Conservation (phyloP, 2,329 filamentous ascomycete genomes). For the Xylaria hypoxylon region DNA sequence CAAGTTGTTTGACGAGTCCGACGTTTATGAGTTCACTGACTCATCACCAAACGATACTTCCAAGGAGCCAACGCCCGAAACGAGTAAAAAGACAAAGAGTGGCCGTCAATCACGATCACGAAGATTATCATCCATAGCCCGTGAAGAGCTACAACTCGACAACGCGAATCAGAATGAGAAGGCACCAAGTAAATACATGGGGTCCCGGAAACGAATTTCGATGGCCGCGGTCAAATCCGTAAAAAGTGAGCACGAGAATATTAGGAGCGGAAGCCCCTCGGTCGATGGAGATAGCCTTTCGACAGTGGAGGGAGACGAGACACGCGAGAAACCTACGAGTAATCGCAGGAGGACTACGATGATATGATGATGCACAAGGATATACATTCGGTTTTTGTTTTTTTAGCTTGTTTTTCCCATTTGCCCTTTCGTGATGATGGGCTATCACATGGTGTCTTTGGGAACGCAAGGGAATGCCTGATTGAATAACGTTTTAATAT, state of each 20-base stretch:
- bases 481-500: slow-evolving; percentile 29
- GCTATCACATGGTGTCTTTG: slow-evolving; percentile 31
- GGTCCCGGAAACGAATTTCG: slow-evolving; percentile 57
- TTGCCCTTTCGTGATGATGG: slow-evolving; percentile 31
- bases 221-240: slow-evolving; percentile 55
- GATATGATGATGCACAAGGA: slow-evolving; percentile 56
- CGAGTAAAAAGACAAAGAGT: slow-evolving; percentile 45
- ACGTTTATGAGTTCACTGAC: slow-evolving; percentile 67
- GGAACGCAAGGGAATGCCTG: slow-evolving; percentile 22
- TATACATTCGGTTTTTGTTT: background rate
- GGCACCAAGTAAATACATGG: slow-evolving; percentile 32
- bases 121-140: slow-evolving; percentile 55
- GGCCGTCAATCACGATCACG: slow-evolving; percentile 53
- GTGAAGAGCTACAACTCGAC: slow-evolving; percentile 51
- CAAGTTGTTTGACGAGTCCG: slow-evolving; percentile 50
- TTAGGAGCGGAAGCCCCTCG: slow-evolving; percentile 26
- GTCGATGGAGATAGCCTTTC: slow-evolving; percentile 52
- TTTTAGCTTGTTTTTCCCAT: slow-evolving; percentile 6
- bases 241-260: slow-evolving; percentile 46
- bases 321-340: slow-evolving; percentile 51
- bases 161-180: slow-evolving; percentile 45
- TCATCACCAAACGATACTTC: slow-evolving; percentile 56
- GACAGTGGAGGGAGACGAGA: slow-evolving; percentile 46
- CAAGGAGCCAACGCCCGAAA: slow-evolving; percentile 39
- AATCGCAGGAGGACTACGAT: slow-evolving; percentile 69